These are phyloP conservation scores for Malus asiatica DNA, from an alignment of 306 rosid species.

Conservation along the genomic window DNA sequence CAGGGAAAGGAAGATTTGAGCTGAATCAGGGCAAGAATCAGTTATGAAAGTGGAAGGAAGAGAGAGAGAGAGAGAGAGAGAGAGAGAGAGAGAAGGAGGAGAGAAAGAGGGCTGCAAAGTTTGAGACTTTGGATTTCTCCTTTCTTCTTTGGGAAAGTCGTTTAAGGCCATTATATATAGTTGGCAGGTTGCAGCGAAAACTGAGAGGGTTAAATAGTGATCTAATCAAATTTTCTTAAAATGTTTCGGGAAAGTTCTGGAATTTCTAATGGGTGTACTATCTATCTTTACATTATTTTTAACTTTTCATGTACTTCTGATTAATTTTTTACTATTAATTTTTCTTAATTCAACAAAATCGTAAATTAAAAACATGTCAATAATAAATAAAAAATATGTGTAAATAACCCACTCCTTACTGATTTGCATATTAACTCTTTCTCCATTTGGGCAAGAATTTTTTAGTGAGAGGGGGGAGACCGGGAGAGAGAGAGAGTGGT, in stretches of 20 bases:
- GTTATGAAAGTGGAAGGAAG: not conserved
- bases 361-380: no score
- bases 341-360: no score
- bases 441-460: constrained; percentile 17
- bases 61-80: no score
- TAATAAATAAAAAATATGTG: no score
- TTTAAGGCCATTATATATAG: constrained; percentile 30
- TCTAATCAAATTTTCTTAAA: not conserved
- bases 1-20: not conserved
- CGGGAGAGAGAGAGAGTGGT: not conserved
- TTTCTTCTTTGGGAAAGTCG: constrained; percentile 30
- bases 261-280: no score
- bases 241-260: no score
- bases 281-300: no score
- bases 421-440: not conserved
- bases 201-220: constrained; percentile 3
- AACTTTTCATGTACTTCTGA: accelerated
- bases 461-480: not conserved
- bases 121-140: not conserved
- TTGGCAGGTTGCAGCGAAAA: not conserved
- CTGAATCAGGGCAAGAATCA: not conserved
- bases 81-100: no score
- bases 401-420: not conserved
- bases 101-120: not conserved
- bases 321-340: no score